Evolutionary conservation across 1,284 basidiomycete species (phyloP).

Genomic region (Rhodotorula sp.): DNA sequence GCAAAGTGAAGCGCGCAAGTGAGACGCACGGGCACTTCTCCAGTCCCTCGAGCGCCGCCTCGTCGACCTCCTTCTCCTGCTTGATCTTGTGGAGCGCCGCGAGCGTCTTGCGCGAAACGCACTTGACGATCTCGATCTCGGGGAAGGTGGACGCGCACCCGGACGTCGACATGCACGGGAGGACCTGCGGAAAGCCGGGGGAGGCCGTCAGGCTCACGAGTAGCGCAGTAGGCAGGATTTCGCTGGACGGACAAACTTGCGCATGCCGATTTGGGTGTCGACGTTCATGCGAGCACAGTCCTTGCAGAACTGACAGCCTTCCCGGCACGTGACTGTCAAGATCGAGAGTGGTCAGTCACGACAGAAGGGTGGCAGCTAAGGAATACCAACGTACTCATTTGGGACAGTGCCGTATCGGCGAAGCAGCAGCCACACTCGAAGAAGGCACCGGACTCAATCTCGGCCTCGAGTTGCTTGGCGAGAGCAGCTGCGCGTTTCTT

Average conservation of each 20-base stretch:
- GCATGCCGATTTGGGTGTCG: conserved; percentile 42
- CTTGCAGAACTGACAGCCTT: conserved; percentile 45
- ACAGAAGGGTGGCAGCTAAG: background rate
- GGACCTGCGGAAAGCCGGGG: conserved; percentile 12
- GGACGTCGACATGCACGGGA: conserved; percentile 44
- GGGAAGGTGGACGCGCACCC: conserved; percentile 43
- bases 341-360: background rate
- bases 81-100: conserved; percentile 43
- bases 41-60: conserved; percentile 41
- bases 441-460: conserved; percentile 35
- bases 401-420: conserved; percentile 30
- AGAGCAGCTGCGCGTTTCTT: background rate
- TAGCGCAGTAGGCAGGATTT: background rate
- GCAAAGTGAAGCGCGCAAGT: background rate
- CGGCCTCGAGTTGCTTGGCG: conserved; percentile 21
- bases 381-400: conserved; percentile 15
- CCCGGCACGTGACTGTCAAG: conserved; percentile 36
- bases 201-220: no score
- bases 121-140: conserved; percentile 34
- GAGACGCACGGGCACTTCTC: conserved; percentile 42
- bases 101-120: conserved; percentile 39
- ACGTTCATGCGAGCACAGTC: conserved; percentile 43
- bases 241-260: conserved; percentile 32
- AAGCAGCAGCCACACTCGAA: conserved; percentile 48
- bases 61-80: conserved; percentile 44